Base-by-base conservation (phyloP, 2,329 filamentous ascomycete species). In the Colletotrichum higginsianum region DNA sequence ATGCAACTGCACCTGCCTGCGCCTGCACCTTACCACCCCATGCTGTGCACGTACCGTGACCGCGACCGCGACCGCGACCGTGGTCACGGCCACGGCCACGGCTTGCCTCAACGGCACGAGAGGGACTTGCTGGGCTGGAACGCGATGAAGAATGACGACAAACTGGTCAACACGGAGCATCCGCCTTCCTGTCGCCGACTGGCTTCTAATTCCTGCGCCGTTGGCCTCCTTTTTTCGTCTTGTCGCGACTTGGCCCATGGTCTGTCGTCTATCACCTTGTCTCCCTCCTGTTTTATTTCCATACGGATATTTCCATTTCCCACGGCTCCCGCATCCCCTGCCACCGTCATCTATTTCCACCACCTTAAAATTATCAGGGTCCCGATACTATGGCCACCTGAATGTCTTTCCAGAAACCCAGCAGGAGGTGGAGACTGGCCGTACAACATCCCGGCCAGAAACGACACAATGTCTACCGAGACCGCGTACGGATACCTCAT, bases 311-410 rank as follows among this genome's bases (percentile, higher is more conserved):
- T 63, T 58, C 64, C 58, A 50, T 67, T 71, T 61, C 57, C 61
- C 57, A 63, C 26, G 44, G 38, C 64, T 63, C 52, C 46, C 46
- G 18, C 38, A 5, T 47, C 57, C 68, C 68, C 64, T 67, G 64
- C 58, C 57, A 11, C n/a, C 64, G 62, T 62, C 68, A 68, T 71
- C 57, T 67, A 71, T 63, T 71, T 71, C 64, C 64, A 67, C 64
- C 68, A 57, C 44, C 64, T 58, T 68, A 46, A 71, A 53, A 71
- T 71, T 68, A 71, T 71, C 68, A 71, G 68, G 68, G 68, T 68
- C 68, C 68, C 58, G 58, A 55, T 62, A 71, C 68, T 63, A 63
- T 68, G 65, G 68, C 68, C 64, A 71, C 68, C 68, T 71, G 68
- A 71, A 71, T 71, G 52, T 68, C 64, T 52, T 71, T 68, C 64